These are phyloP conservation scores for Sophora flavescens DNA, from an alignment of 306 rosid genomes.

Conservation along the genomic window DNA sequence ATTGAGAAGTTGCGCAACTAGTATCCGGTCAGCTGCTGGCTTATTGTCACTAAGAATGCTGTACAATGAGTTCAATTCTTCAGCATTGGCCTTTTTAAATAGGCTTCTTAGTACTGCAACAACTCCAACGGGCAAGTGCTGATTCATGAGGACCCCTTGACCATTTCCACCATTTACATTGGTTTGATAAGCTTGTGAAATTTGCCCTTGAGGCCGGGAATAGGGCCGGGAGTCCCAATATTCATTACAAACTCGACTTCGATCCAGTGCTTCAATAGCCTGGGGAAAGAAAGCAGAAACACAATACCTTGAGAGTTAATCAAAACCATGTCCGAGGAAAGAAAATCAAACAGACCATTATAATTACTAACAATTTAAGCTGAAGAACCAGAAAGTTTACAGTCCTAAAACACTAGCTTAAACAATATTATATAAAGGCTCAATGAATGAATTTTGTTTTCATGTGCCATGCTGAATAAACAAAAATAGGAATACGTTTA, in stretches of 20 bases:
- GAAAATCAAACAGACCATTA: conserved; percentile 25
- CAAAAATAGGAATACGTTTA: background rate
- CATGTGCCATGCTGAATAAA: background rate
- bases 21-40: conserved; percentile 55
- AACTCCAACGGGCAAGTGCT: conserved; percentile 45
- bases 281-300: conserved; percentile 45
- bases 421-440: background rate
- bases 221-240: conserved; percentile 98
- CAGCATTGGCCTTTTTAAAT: conserved; percentile 72
- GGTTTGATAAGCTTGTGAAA: conserved; percentile 66
- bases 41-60: conserved; percentile 65
- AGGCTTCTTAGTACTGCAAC: conserved; percentile 60
- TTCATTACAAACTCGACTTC: conserved; percentile 75
- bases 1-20: conserved; percentile 63
- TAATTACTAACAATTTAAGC: background rate
- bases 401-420: conserved; percentile 2
- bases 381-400: conserved; percentile 16
- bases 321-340: conserved; percentile 19
- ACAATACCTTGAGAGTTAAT: conserved; percentile 16
- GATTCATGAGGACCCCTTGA: conserved; percentile 43
- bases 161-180: conserved; percentile 52
- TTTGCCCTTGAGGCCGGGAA: conserved; percentile 87
- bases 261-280: conserved; percentile 95
- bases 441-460: conserved; percentile 4
- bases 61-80: conserved; percentile 77